Conservation (phyloP, 352 stramenopile genomes). For the Phytophthora sp. region DNA sequence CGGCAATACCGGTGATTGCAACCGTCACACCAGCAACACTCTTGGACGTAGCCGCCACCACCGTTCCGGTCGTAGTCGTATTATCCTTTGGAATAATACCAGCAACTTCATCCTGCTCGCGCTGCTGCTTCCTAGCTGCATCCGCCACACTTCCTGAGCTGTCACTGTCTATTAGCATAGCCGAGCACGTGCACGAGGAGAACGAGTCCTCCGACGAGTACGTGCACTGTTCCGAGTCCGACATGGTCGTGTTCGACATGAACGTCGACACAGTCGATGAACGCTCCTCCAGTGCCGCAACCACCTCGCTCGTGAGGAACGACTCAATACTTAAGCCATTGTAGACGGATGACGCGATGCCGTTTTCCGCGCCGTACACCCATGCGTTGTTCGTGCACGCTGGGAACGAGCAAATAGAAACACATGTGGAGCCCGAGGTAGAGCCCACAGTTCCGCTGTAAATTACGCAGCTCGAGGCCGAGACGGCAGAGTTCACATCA, state of each 20-base stretch:
- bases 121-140: conserved; percentile 64
- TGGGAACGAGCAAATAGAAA: conserved; percentile 84
- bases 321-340: conserved; percentile 49
- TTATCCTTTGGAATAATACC: conserved; percentile 75
- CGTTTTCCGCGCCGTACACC: conserved; percentile 68
- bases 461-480: conserved; percentile 67
- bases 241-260: conserved; percentile 68
- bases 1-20: conserved; percentile 70
- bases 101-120: conserved; percentile 42
- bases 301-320: conserved; percentile 61
- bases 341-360: conserved; percentile 75
- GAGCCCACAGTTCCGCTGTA: conserved; percentile 71
- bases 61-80: conserved; percentile 57
- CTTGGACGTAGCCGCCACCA: conserved; percentile 71
- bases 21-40: conserved; percentile 77
- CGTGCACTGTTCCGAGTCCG: conserved; percentile 60
- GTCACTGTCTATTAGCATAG: conserved; percentile 50
- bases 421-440: conserved; percentile 60
- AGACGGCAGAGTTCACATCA: conserved; percentile 59
- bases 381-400: conserved; percentile 62
- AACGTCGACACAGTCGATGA: conserved; percentile 53
- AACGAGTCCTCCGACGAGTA: conserved; percentile 74
- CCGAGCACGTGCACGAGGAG: conserved; percentile 69
- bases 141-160: conserved; percentile 48
- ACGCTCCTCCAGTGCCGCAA: conserved; percentile 43